Conservation (phyloP, 345 rosid genomes). For the Carallia pectinifolia region DNA sequence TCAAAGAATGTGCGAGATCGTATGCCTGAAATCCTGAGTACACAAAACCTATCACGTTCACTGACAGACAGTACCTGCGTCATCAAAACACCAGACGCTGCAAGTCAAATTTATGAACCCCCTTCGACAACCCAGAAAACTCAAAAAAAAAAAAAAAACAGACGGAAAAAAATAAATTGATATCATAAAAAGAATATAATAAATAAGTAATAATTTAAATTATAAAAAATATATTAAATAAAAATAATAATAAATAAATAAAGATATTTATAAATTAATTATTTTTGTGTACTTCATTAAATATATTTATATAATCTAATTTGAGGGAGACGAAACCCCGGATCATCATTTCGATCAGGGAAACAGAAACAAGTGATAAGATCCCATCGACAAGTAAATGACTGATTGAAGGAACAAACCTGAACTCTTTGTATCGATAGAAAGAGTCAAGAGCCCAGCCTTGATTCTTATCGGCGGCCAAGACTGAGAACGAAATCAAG, state of each 20-base stretch:
- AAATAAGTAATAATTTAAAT: no score
- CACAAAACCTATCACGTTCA: slow-evolving; percentile 67
- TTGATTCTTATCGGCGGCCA: slow-evolving; percentile 78
- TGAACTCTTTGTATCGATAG: slow-evolving; percentile 77
- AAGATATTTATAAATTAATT: no score
- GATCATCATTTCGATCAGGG: neutral
- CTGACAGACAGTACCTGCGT: slow-evolving; percentile 74
- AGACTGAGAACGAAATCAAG: slow-evolving; percentile 66
- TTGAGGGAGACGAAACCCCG: no score
- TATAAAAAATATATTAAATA: no score
- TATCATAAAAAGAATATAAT: no score
- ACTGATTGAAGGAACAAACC: slow-evolving; percentile 34
- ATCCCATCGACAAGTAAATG: no score
- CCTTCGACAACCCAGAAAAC: neutral
- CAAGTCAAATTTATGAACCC: neutral
- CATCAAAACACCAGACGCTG: slow-evolving; percentile 16
- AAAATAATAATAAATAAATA: no score
- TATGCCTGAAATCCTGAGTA: slow-evolving; percentile 67
- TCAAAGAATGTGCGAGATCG: slow-evolving; percentile 52
- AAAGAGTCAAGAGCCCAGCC: slow-evolving; percentile 95
- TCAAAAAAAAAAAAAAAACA: neutral
- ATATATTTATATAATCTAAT: no score
- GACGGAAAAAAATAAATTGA: neutral
- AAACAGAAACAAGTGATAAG: neutral
- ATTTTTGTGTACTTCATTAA: no score